Evolutionary conservation across 2,329 filamentous ascomycete species (phyloP).

Genomic region (Penicillium sp.): DNA sequence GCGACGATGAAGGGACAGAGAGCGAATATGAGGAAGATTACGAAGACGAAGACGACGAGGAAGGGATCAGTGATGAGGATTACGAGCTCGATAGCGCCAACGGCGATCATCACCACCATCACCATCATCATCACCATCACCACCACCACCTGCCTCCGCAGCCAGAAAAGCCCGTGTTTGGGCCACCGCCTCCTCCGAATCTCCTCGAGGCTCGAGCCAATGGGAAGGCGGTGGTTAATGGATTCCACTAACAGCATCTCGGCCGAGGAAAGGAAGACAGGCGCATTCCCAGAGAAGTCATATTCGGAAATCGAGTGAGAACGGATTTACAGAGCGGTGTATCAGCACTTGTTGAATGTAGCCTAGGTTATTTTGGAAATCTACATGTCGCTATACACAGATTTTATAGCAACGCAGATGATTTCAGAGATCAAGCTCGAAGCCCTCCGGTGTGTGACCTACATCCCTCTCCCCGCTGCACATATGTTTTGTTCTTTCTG

Average conservation of each 20-base stretch:
- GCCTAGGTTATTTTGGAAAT: constrained; percentile 16
- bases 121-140: constrained; percentile 8
- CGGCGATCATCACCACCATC: constrained; percentile 22
- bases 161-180: constrained; percentile 50
- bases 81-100: constrained; percentile 50
- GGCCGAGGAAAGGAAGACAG: background rate
- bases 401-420: constrained; percentile 12
- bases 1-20: constrained; percentile 46
- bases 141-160: constrained; percentile 30
- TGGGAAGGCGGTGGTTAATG: constrained; percentile 51
- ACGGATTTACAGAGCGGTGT: constrained; percentile 1
- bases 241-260: constrained; percentile 36
- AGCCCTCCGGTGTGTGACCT: constrained; percentile 2
- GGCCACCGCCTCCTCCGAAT: constrained; percentile 57
- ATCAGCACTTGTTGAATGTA: constrained; percentile 14
- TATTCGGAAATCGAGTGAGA: background rate
- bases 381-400: constrained; percentile 18
- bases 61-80: constrained; percentile 64
- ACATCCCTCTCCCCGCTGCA: background rate
- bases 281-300: background rate
- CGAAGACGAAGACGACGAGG: constrained; percentile 69
- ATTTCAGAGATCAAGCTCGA: background rate
- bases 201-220: constrained; percentile 53
- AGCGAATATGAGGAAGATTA: constrained; percentile 62
- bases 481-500: constrained; percentile 8